These are phyloP conservation scores for Allium fistulosum DNA, from an alignment of 106 monocot species.

Conservation along the genomic window DNA sequence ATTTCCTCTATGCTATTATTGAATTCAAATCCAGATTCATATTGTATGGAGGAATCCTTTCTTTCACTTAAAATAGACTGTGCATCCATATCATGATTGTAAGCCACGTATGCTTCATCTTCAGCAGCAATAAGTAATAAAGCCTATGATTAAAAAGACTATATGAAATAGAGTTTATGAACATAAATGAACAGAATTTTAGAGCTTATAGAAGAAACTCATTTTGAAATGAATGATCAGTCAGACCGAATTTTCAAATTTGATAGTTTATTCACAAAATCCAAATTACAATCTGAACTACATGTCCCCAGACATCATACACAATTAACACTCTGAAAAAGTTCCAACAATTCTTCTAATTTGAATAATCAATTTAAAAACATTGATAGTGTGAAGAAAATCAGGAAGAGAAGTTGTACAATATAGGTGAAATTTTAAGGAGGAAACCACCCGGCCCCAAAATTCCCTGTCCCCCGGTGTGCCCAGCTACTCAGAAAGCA, in stretches of 20 bases:
- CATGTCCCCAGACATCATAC: neutral
- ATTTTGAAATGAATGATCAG: neutral
- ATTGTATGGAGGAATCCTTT: slow-evolving; percentile 8
- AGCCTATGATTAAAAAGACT: slow-evolving; percentile 21
- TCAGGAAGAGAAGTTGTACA: too few species aligned
- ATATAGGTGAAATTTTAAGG: too few species aligned
- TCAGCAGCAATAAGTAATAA: slow-evolving; percentile 60
- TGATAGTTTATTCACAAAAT: neutral
- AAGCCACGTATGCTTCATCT: slow-evolving; percentile 59
- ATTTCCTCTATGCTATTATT: slow-evolving; percentile 22
- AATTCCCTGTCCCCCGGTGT: too few species aligned
- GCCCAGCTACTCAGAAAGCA: too few species aligned
- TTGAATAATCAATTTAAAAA: too few species aligned
- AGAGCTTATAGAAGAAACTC: neutral
- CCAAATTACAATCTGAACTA: neutral
- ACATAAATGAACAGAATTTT: neutral
- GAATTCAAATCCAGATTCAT: slow-evolving; percentile 14
- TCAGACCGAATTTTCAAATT: neutral
- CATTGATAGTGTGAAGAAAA: too few species aligned
- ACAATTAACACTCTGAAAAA: too few species aligned
- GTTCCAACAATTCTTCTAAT: too few species aligned
- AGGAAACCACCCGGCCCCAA: too few species aligned
- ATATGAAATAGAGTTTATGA: neutral
- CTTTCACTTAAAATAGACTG: slow-evolving; percentile 38
- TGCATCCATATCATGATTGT: slow-evolving; percentile 38